These are phyloP conservation scores for Metschnikowia bowlesiae DNA, from an alignment of 805 yeast species.

Conservation along the genomic window DNA sequence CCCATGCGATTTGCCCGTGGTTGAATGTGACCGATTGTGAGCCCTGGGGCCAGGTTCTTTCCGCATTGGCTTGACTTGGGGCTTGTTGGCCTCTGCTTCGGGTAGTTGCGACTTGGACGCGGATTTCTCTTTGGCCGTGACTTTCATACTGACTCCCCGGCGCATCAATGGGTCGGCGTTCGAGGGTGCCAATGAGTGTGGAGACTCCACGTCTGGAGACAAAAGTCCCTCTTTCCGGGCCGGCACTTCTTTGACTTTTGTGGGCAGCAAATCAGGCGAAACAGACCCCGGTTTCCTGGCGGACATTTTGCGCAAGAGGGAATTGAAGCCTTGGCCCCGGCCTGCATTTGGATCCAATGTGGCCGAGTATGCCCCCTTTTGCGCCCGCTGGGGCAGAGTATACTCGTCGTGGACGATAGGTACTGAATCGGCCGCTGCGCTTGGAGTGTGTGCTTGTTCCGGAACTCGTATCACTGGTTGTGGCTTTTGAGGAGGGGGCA, in stretches of 20 bases:
- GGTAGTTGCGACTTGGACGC: constrained; percentile 17
- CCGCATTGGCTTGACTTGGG: background rate
- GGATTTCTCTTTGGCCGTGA: constrained; percentile 52
- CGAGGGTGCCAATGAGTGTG: background rate
- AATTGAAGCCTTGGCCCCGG: constrained; percentile 28
- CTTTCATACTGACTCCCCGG: constrained; percentile 58
- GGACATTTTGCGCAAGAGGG: constrained; percentile 35
- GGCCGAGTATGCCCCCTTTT: constrained; percentile 17
- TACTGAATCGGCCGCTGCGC: background rate
- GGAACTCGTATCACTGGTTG: constrained; percentile 21
- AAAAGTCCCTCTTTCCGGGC: background rate
- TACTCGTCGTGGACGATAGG: background rate
- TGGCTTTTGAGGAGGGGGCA: background rate
- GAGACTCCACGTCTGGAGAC: background rate
- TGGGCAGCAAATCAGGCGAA: constrained; percentile 10
- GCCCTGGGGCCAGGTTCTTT: constrained; percentile 2
- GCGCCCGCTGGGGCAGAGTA: background rate
- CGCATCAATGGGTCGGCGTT: constrained; percentile 43
- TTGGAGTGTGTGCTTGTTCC: constrained; percentile 38
- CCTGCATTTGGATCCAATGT: constrained; percentile 33
- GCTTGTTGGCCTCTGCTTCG: constrained; percentile 6
- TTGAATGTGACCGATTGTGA: constrained; percentile 24
- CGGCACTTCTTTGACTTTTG: constrained; percentile 1
- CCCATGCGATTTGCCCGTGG: constrained; percentile 30
- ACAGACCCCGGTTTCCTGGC: constrained; percentile 24